phyloP scores from a whole-genome alignment of 1,284 basidiomycete species.

The Paramarasmius palmivorus region DNA sequence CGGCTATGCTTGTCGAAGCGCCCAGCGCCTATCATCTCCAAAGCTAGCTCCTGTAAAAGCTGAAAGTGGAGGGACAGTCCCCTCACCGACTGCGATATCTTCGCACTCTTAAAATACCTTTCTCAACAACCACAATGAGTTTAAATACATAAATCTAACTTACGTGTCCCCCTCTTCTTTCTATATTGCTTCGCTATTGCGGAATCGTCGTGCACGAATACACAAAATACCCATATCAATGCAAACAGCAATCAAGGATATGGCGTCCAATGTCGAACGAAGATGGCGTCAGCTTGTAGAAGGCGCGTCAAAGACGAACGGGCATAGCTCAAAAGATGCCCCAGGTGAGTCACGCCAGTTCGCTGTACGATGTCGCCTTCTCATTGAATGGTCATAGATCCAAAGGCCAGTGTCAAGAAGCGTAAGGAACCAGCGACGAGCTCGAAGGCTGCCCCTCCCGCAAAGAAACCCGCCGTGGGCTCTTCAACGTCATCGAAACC shows the following conservation, averaged over 20 bases:
- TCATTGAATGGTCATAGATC: conserved; percentile 13
- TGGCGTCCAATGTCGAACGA: conserved; percentile 81
- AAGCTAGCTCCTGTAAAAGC: conserved; percentile 9
- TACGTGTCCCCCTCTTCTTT: conserved; percentile 49
- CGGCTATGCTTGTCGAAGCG: background rate
- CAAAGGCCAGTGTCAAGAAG: conserved; percentile 69
- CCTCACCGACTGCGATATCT: background rate
- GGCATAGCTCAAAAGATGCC: conserved; percentile 43
- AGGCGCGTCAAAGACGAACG: conserved; percentile 31
- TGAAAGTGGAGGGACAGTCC: conserved; percentile 6
- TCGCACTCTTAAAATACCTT: conserved; percentile 11
- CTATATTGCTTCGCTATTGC: conserved; percentile 22
- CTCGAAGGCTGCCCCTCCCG: conserved; percentile 52
- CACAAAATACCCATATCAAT: conserved; percentile 10
- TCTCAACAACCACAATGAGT: background rate
- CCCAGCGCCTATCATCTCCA: conserved; percentile 1
- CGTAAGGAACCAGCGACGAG: conserved; percentile 56
- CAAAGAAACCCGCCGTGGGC: conserved; percentile 63
- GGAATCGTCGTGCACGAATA: conserved; percentile 1
- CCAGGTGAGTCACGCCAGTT: conserved; percentile 75
- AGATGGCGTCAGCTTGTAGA: conserved; percentile 62
- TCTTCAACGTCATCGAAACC: conserved; percentile 38
- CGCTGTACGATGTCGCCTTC: conserved; percentile 21
- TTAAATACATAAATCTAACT: conserved; percentile 65
- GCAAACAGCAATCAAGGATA: conserved; percentile 81